These are phyloP conservation scores for Salpingoeca rosetta DNA, from an alignment of 78 protist species.

Conservation along the genomic window DNA sequence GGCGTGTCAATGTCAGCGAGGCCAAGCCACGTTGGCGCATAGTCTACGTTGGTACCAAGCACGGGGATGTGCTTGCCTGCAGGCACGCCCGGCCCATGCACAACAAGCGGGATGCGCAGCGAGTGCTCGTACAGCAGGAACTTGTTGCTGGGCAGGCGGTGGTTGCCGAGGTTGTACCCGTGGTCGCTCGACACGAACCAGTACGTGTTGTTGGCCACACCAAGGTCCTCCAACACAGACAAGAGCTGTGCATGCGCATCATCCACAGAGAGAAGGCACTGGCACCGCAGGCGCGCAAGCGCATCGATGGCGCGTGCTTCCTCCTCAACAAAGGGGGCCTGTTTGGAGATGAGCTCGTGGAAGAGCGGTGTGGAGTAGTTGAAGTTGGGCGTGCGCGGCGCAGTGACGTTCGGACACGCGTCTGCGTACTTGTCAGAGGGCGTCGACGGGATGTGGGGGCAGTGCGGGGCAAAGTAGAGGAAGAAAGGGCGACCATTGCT, in stretches of 20 bases:
- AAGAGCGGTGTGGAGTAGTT: conserved; percentile 5
- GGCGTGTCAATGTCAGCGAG: conserved; percentile 11
- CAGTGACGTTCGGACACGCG: neutral
- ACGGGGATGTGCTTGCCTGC: neutral
- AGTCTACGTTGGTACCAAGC: conserved; percentile 4
- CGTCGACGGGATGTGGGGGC: conserved; percentile 8
- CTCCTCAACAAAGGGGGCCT: neutral
- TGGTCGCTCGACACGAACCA: conserved; percentile 32
- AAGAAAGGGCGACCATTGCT: too few species aligned
- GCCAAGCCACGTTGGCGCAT: conserved; percentile 16
- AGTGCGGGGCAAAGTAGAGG: conserved; percentile 12
- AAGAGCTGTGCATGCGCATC: conserved; percentile 12
- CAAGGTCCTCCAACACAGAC: neutral
- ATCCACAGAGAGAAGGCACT: conserved; percentile 31
- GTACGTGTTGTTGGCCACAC: conserved; percentile 25
- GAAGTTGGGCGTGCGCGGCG: conserved; percentile 20
- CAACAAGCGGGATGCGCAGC: conserved; percentile 9
- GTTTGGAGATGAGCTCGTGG: neutral
- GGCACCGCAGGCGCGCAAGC: conserved; percentile 11
- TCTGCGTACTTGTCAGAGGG: conserved; percentile 11
- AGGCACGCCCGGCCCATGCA: conserved; percentile 17
- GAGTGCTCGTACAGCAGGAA: neutral
- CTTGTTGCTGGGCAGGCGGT: neutral
- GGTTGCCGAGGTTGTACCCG: conserved; percentile 40
- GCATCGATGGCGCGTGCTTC: neutral